Conservation (phyloP, 2,329 filamentous ascomycete species). For the Seiridium unicorne region DNA sequence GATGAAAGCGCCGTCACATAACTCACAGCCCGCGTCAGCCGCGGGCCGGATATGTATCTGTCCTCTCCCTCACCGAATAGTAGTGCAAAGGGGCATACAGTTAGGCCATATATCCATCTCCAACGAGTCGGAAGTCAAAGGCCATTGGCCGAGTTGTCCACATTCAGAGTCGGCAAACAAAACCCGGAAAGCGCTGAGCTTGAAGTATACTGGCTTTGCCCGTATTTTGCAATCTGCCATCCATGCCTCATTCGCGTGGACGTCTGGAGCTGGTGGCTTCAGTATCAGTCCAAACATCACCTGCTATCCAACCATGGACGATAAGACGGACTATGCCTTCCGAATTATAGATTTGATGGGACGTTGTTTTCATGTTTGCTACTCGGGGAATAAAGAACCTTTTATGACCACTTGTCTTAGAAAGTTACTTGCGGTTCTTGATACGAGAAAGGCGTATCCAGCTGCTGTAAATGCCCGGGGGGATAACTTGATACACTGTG, state of each 20-base stretch:
- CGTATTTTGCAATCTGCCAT: not conserved
- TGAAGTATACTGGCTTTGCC: not conserved
- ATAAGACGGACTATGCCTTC: not conserved
- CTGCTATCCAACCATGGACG: slow-evolving; percentile 5
- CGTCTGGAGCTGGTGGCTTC: slow-evolving; percentile 9
- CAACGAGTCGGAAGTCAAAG: not conserved
- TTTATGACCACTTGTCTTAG: slow-evolving; percentile 3
- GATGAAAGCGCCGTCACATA: not conserved
- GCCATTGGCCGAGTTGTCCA: slow-evolving; percentile 9
- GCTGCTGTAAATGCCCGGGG: not conserved
- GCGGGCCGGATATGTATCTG: slow-evolving; percentile 2
- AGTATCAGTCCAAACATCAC: slow-evolving; percentile 4
- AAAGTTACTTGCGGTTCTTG: not conserved
- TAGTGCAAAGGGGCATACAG: not conserved
- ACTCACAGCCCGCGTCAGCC: not conserved
- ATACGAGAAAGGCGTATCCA: slow-evolving; percentile 3
- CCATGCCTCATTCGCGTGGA: slow-evolving; percentile 3
- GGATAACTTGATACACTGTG: not conserved
- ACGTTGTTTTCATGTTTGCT: not conserved
- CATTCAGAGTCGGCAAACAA: not conserved
- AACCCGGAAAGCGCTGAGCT: not conserved
- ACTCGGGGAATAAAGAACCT: not conserved
- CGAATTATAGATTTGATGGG: not conserved
- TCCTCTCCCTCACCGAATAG: not conserved
- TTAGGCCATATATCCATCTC: slow-evolving; percentile 3